Evolutionary conservation across 768 basidiomycete species (phyloP).

Genomic region (Suillus plorans): DNA sequence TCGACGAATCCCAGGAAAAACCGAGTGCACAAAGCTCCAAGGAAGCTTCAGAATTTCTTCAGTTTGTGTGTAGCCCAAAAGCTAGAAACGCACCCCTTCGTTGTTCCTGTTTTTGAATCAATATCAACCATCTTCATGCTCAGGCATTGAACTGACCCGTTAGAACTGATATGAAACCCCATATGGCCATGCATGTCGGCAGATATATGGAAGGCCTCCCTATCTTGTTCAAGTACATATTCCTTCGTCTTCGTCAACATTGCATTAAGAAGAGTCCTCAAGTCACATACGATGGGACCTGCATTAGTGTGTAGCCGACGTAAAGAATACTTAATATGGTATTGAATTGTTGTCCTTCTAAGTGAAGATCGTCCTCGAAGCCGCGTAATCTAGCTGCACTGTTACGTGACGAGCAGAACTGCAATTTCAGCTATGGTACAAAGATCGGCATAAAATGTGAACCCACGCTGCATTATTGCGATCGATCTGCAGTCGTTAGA

Average conservation of each 20-base stretch:
- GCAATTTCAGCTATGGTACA: not conserved
- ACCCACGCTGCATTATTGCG: constrained; percentile 68
- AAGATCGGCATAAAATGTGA: not conserved
- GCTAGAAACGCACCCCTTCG: constrained; percentile 32
- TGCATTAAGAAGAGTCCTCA: not conserved
- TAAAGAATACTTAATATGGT: constrained; percentile 69
- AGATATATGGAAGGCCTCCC: constrained; percentile 71
- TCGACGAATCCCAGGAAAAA: constrained; percentile 80
- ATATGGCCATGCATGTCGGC: constrained; percentile 64
- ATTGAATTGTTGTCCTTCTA: constrained; percentile 62
- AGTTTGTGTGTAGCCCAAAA: not conserved
- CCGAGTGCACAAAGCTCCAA: constrained; percentile 62
- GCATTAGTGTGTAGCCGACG: constrained; percentile 76
- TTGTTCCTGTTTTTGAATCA: constrained; percentile 33
- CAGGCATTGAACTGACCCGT: constrained; percentile 40
- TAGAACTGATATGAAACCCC: constrained; percentile 61
- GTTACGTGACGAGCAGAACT: constrained; percentile 1
- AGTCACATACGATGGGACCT: constrained; percentile 65
- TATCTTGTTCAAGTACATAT: constrained; percentile 67
- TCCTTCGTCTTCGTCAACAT: constrained; percentile 39
- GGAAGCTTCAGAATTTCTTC: constrained; percentile 43
- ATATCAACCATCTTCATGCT: constrained; percentile 1
- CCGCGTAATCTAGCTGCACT: constrained; percentile 75
- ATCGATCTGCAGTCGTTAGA: constrained; percentile 47
- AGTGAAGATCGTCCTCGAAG: constrained; percentile 64